A percentile compares a stretch with the other conserved stretches of the same genome.
Conservation (phyloP, 805 yeast species). For the Nakazawaea ambrosiae region DNA sequence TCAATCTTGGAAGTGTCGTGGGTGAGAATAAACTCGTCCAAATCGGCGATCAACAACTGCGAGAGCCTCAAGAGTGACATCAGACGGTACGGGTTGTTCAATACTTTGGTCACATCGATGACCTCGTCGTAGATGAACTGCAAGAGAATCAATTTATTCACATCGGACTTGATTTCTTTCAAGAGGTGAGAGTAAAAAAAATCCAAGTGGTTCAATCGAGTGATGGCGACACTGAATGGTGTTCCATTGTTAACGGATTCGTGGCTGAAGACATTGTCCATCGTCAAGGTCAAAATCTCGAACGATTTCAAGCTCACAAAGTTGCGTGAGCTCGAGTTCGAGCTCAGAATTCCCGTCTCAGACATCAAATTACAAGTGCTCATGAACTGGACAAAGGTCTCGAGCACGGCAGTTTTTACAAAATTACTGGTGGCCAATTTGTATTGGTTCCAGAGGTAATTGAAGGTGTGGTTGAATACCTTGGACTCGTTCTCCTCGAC, state of each 20-base stretch:
- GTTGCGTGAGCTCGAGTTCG: conserved; percentile 20
- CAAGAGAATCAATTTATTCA: conserved; percentile 24
- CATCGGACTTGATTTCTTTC: conserved; percentile 25
- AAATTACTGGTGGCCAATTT: conserved; percentile 12
- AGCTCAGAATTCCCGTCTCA: conserved; percentile 21
- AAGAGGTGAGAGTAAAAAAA: conserved; percentile 21
- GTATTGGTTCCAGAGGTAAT: conserved; percentile 14
- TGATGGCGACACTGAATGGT: conserved; percentile 15
- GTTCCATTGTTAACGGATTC: conserved; percentile 1
- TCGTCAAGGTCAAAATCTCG: conserved; percentile 18
- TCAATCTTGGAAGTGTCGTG: conserved; percentile 23
- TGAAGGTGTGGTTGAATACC: conserved; percentile 20
- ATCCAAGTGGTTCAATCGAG: conserved; percentile 21
- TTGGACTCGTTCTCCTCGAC: conserved; percentile 18
- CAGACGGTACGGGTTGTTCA: conserved; percentile 9
- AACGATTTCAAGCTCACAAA: conserved; percentile 23
- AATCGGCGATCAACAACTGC: conserved; percentile 19
- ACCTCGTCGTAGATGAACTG: conserved; percentile 6
- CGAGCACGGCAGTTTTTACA: conserved; percentile 21
- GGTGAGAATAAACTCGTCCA: conserved; percentile 25
- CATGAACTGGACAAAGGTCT: conserved; percentile 22
- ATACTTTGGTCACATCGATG: background rate
- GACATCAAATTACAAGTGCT: conserved; percentile 24
- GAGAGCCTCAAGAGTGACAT: conserved; percentile 21
- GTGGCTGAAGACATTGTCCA: conserved; percentile 18